Evolutionary conservation across 768 basidiomycete species (phyloP).

Genomic region (Lactarius tabidus): DNA sequence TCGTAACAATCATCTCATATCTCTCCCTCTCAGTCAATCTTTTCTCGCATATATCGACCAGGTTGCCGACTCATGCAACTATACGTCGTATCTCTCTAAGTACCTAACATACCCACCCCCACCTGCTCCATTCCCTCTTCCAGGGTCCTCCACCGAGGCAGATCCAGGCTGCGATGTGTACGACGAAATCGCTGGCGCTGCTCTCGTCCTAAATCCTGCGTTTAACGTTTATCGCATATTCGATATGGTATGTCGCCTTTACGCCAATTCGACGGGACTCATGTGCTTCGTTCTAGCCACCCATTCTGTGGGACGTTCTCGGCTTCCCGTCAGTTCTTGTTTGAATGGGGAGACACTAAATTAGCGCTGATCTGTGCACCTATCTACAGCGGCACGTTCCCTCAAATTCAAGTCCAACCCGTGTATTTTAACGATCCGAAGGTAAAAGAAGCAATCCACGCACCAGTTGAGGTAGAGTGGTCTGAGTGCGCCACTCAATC

Average conservation of each 20-base stretch:
- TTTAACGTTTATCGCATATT: constrained; percentile 24
- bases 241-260: constrained; percentile 17
- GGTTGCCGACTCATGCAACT: constrained; percentile 15
- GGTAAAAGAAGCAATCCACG: constrained; percentile 26
- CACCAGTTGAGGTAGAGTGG: constrained; percentile 21
- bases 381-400: constrained; percentile 18
- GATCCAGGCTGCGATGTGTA: constrained; percentile 20
- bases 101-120: constrained; percentile 23
- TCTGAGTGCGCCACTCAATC: constrained; percentile 12
- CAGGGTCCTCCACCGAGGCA: constrained; percentile 7
- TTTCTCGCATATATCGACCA: constrained; percentile 20
- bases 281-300: constrained; percentile 7
- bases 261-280: not conserved
- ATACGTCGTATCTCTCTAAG: constrained; percentile 16
- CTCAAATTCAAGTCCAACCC: constrained; percentile 20
- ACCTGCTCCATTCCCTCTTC: constrained; percentile 20
- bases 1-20: not conserved
- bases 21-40: constrained; percentile 16
- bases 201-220: constrained; percentile 21
- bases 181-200: constrained; percentile 3
- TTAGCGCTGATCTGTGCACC: not conserved
- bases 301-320: constrained; percentile 23
- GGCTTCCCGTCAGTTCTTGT: constrained; percentile 21
- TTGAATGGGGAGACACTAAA: too few relatives aligned
- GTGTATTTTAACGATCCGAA: constrained; percentile 25